Percentiles rank a stretch among this genome's conserved stretches.
phyloP scores from a whole-genome alignment of 352 stramenopile species.

The Pseudoperonospora humuli region DNA sequence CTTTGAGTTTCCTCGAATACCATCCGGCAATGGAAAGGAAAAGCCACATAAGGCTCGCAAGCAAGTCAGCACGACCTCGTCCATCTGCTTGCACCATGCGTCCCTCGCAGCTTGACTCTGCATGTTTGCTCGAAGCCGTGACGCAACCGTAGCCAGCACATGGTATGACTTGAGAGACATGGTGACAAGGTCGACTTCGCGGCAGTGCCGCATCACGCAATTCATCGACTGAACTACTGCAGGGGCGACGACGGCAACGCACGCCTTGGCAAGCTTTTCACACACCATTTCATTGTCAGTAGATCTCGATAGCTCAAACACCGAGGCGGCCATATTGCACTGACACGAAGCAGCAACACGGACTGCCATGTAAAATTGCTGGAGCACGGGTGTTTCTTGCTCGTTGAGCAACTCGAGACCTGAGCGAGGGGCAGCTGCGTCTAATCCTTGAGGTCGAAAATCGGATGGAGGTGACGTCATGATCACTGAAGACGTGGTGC shows the following conservation, averaged over 20 bases:
- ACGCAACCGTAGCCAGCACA: conserved; percentile 67
- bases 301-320: conserved; percentile 64
- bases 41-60: conserved; percentile 69
- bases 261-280: conserved; percentile 44
- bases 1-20: conserved; percentile 43
- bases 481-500: conserved; percentile 68
- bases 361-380: conserved; percentile 77
- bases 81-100: conserved; percentile 48
- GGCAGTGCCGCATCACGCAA: conserved; percentile 69
- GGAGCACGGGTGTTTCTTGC: conserved; percentile 62
- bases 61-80: conserved; percentile 66
- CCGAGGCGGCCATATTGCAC: conserved; percentile 63
- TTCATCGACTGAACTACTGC: conserved; percentile 69
- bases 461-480: conserved; percentile 68
- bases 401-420: conserved; percentile 79
- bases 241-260: conserved; percentile 55
- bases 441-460: conserved; percentile 42
- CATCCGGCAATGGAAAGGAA: conserved; percentile 66
- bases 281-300: conserved; percentile 35
- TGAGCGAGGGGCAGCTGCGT: conserved; percentile 39
- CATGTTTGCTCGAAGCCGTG: conserved; percentile 52
- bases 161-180: conserved; percentile 84
- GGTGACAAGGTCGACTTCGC: conserved; percentile 73
- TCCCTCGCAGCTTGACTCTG: conserved; percentile 25
- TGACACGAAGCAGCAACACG: conserved; percentile 66